Percentiles rank a stretch among this genome's conserved stretches.
Evolutionary conservation across 2,329 filamentous ascomycete genomes (phyloP).

Genomic region (Daldinia sp.): DNA sequence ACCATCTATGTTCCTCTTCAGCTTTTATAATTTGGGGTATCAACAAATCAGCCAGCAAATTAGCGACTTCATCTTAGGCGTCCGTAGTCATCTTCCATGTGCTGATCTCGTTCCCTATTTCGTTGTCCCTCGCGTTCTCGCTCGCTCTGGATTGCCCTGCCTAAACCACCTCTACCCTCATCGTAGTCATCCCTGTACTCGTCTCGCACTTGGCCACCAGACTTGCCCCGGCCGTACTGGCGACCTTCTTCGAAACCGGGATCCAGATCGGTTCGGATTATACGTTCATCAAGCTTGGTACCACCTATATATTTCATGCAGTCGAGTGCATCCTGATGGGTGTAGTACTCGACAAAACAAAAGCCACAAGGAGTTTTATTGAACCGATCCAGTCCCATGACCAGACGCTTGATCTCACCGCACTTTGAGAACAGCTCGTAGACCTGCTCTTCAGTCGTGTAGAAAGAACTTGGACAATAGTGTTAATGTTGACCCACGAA

Average conservation of each 20-base stretch:
- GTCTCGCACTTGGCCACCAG: conserved; percentile 94
- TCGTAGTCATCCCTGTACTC: conserved; percentile 98
- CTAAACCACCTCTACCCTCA: conserved; percentile 90
- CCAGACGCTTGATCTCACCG: conserved; percentile 96
- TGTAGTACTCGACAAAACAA: conserved; percentile 99
- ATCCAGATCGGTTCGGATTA: conserved; percentile 95
- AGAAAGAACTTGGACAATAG: conserved; percentile 75
- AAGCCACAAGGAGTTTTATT: conserved; percentile 98
- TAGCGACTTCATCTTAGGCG: conserved; percentile 60
- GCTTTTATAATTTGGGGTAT: conserved; percentile 35
- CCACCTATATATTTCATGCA: conserved; percentile 99
- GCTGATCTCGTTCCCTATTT: conserved; percentile 51
- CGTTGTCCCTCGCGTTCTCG: conserved; percentile 58
- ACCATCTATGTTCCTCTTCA: conserved; percentile 23
- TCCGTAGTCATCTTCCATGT: conserved; percentile 70
- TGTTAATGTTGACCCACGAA: conserved; percentile 16
- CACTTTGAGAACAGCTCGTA: conserved; percentile 97
- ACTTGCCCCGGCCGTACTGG: conserved; percentile 96
- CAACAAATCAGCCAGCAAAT: conserved; percentile 38
- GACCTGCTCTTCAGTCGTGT: conserved; percentile 98
- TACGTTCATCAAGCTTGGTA: conserved; percentile 96
- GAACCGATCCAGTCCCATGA: conserved; percentile 98
- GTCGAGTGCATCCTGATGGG: conserved; percentile 94
- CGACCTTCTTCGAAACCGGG: conserved; percentile 95
- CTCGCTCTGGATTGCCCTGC: conserved; percentile 76